phyloP scores from a whole-genome alignment of 23 red algal genomes.

The Chondrus crispus region DNA sequence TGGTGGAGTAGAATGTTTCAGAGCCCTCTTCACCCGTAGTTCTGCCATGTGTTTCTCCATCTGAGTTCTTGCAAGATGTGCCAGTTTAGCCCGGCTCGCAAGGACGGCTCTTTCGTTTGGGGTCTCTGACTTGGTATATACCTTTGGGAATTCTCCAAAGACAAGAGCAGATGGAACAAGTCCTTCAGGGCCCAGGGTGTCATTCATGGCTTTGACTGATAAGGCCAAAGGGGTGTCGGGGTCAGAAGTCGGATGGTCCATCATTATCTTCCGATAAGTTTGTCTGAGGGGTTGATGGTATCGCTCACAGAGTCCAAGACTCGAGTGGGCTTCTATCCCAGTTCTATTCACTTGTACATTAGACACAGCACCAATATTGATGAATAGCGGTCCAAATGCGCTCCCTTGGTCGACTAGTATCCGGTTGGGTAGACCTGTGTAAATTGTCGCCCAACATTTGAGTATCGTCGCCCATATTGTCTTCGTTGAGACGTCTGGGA shows the following conservation, averaged over 20 bases:
- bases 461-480: neutral
- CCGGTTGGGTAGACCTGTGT: neutral
- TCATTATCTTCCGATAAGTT: neutral
- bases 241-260: neutral
- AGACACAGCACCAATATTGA: neutral
- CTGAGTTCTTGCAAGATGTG: neutral
- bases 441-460: neutral
- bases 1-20: neutral
- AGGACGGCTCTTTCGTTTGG: neutral
- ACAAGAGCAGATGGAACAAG: neutral
- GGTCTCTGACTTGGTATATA: neutral
- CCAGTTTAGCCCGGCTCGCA: neutral
- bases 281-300: slow-evolving; percentile 27
- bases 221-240: neutral
- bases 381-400: neutral
- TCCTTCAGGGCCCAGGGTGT: neutral
- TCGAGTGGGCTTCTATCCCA: slow-evolving; percentile 17
- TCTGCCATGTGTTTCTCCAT: neutral
- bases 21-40: neutral
- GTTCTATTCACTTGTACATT: neutral
- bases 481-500: neutral
- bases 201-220: slow-evolving; percentile 20
- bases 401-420: slow-evolving; percentile 11
- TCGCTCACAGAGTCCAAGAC: neutral
- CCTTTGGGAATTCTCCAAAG: neutral